A percentile compares a stretch with the other conserved stretches of the same genome.
Conservation (phyloP, 257 asterid species). For the Anisodus tanguticus region DNA sequence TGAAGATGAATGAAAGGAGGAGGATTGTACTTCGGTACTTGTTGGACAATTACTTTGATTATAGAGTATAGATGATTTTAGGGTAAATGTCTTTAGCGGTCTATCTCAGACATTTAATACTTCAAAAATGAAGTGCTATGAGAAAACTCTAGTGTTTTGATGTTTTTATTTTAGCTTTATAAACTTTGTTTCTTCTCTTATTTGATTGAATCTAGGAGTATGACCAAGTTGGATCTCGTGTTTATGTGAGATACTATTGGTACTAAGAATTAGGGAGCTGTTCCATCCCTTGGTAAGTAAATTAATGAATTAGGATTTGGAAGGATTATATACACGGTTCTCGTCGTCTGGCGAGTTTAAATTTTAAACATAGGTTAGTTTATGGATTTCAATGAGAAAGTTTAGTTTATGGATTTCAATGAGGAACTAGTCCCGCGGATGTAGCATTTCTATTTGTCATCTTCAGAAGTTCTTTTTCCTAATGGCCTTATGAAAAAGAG, state of each 20-base stretch:
- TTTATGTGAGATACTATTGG: neutral
- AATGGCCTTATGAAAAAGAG: neutral
- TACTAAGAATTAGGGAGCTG: neutral
- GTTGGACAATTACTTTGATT: neutral
- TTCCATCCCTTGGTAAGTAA: neutral
- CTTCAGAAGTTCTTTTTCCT: neutral
- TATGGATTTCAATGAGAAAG: neutral
- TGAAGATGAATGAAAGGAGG: neutral
- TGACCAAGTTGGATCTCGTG: neutral
- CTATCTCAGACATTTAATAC: slow-evolving; percentile 11
- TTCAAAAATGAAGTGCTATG: neutral
- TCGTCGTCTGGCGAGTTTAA: neutral
- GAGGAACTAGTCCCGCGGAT: neutral
- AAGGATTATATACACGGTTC: neutral
- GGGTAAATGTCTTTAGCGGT: neutral
- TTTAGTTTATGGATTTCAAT: too few relatives aligned
- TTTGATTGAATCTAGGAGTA: neutral
- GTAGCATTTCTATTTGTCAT: neutral
- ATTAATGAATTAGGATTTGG: neutral
- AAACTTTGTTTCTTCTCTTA: neutral
- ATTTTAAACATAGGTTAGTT: slow-evolving; percentile 5
- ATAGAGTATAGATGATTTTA: neutral
- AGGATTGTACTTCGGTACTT: neutral
- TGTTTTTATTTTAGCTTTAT: neutral
- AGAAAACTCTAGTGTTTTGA: neutral